These are phyloP conservation scores for Phoenix roebelenii DNA, from an alignment of 176 grass and related monocot genomes.

Conservation along the genomic window DNA sequence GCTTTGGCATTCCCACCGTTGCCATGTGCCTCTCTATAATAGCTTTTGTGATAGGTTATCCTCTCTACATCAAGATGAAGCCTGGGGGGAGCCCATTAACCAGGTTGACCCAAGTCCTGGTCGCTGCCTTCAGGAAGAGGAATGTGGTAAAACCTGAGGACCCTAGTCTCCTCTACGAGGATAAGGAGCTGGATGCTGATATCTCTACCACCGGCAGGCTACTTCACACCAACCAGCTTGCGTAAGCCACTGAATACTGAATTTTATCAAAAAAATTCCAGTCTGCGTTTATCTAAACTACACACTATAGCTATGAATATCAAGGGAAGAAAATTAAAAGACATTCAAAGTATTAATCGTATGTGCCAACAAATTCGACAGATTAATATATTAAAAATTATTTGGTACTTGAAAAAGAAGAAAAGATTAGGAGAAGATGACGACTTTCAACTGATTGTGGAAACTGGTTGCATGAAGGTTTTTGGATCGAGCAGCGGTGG, in stretches of 20 bases:
- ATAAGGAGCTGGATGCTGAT: conserved; percentile 49
- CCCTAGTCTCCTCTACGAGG: conserved; percentile 34
- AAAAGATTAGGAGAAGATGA: too few species aligned
- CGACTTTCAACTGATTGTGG: too few species aligned
- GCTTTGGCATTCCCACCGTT: conserved; percentile 47
- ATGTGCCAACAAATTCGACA: too few species aligned
- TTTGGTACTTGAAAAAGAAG: too few species aligned
- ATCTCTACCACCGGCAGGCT: conserved; percentile 51
- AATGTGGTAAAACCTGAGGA: conserved; percentile 27
- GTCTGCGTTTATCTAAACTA: too few species aligned
- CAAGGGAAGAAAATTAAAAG: too few species aligned
- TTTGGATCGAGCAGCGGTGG: conserved; percentile 66
- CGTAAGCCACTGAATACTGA: conserved; percentile 24
- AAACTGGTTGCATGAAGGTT: conserved; percentile 21
- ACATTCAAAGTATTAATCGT: too few species aligned
- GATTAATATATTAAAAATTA: too few species aligned
- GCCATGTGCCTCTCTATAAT: conserved; percentile 43
- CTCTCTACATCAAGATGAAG: conserved; percentile 43
- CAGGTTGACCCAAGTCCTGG: conserved; percentile 36
- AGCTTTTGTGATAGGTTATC: conserved; percentile 46
- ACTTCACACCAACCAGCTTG: conserved; percentile 61
- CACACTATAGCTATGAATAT: too few species aligned
- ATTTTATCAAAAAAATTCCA: too few species aligned
- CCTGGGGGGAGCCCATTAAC: conserved; percentile 53
- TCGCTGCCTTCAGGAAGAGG: conserved; percentile 51